Evolutionary conservation across 345 rosid species (phyloP).

Genomic region (Camelina sativa): DNA sequence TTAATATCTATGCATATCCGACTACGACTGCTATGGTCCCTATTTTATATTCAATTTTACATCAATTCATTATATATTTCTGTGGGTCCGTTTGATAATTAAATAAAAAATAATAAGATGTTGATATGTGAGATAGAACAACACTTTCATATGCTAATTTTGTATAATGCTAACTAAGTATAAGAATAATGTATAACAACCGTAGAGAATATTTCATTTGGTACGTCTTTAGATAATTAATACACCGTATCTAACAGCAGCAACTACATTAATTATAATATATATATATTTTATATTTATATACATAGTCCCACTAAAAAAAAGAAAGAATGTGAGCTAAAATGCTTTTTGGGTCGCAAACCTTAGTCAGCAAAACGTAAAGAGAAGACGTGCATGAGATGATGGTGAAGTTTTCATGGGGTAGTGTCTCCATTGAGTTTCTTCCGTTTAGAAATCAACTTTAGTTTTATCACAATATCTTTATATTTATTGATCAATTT

Average conservation of each 20-base stretch:
- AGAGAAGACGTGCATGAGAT: slow-evolving; percentile 45
- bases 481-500: background rate
- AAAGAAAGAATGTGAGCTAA: background rate
- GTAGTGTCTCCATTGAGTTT: slow-evolving; percentile 36
- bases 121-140: slow-evolving; percentile 34
- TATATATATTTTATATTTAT: background rate
- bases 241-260: slow-evolving; percentile 21
- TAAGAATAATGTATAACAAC: slow-evolving; percentile 19
- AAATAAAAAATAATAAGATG: slow-evolving; percentile 25
- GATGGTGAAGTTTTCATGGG: slow-evolving; percentile 41
- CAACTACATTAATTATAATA: slow-evolving; percentile 16
- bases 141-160: slow-evolving; percentile 24
- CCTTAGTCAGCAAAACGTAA: slow-evolving; percentile 37
- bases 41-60: slow-evolving; percentile 17
- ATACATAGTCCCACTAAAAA: slow-evolving; percentile 22
- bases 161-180: slow-evolving; percentile 20
- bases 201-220: slow-evolving; percentile 22
- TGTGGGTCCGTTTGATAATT: slow-evolving; percentile 13
- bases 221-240: background rate
- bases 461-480: background rate
- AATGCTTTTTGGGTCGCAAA: slow-evolving; percentile 34
- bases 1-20: slow-evolving; percentile 33
- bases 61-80: background rate
- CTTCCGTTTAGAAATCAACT: slow-evolving; percentile 11
- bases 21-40: slow-evolving; percentile 43